These are phyloP conservation scores for Boletus pseudopeckii DNA, from an alignment of 768 basidiomycete species.

Conservation along the genomic window DNA sequence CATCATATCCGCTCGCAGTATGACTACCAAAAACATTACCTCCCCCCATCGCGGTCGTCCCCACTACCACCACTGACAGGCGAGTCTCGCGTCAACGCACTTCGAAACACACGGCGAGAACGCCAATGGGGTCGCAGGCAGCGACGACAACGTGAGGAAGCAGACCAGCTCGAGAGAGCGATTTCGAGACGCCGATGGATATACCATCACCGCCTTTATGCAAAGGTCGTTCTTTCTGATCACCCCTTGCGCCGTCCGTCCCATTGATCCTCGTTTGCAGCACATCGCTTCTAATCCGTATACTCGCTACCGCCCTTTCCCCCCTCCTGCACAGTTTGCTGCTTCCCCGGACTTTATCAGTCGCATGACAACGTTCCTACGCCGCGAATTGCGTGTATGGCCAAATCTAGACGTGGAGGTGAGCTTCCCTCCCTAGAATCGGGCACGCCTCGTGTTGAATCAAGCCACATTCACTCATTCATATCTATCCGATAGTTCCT, in stretches of 20 bases:
- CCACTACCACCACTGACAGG: conserved; percentile 36
- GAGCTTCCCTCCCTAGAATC: conserved; percentile 17
- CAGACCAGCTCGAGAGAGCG: conserved; percentile 72
- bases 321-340: conserved; percentile 81
- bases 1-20: conserved; percentile 74
- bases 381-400: conserved; percentile 88
- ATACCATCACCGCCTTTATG: conserved; percentile 76
- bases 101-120: conserved; percentile 35
- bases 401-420: conserved; percentile 87
- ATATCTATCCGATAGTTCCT: conserved; percentile 59
- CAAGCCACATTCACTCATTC: conserved; percentile 15
- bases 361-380: conserved; percentile 74
- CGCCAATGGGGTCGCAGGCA: conserved; percentile 56
- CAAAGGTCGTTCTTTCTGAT: conserved; percentile 59
- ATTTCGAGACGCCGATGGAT: conserved; percentile 74
- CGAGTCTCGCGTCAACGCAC: conserved; percentile 27
- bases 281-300: conserved; percentile 87
- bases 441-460: conserved; percentile 1
- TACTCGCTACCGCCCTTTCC: conserved; percentile 86
- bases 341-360: conserved; percentile 71
- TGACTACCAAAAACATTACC: conserved; percentile 79
- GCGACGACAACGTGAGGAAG: conserved; percentile 50
- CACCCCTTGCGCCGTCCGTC: background rate
- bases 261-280: conserved; percentile 38
- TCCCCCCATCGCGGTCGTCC: conserved; percentile 60